phyloP scores from a whole-genome alignment of 2,329 filamentous ascomycete genomes.

The Ophiostoma quercus region DNA sequence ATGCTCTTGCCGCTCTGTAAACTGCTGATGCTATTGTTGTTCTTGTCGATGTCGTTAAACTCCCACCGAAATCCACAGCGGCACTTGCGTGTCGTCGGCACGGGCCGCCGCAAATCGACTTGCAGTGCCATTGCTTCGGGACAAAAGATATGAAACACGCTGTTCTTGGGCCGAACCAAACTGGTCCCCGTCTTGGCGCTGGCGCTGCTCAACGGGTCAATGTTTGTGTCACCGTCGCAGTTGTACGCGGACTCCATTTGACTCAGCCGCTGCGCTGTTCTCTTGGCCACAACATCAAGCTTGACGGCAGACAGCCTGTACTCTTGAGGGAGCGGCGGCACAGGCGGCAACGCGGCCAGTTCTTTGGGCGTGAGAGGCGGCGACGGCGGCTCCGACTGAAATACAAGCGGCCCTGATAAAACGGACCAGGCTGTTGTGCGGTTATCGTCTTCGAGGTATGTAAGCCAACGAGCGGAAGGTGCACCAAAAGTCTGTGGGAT shows the following conservation, averaged over 20 bases:
- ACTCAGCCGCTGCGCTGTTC: not conserved
- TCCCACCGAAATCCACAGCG: slow-evolving; percentile 38
- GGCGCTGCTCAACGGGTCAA: not conserved
- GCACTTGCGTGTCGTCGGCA: slow-evolving; percentile 32
- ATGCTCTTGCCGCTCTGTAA: not conserved
- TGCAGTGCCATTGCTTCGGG: slow-evolving; percentile 39
- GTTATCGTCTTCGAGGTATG: slow-evolving; percentile 26
- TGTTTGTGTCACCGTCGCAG: not conserved
- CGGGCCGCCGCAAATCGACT: slow-evolving; percentile 32
- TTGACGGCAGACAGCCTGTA: not conserved
- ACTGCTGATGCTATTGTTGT: slow-evolving; percentile 3
- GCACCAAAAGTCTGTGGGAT: slow-evolving; percentile 6
- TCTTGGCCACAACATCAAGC: not conserved
- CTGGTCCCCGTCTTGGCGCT: not conserved
- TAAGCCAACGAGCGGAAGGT: slow-evolving; percentile 20
- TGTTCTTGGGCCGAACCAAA: not conserved
- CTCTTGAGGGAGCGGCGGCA: not conserved
- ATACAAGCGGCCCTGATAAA: slow-evolving; percentile 30
- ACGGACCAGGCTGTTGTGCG: slow-evolving; percentile 30
- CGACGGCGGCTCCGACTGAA: slow-evolving; percentile 30
- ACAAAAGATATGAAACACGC: slow-evolving; percentile 39
- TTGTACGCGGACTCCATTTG: not conserved
- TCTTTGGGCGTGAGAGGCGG: slow-evolving; percentile 28
- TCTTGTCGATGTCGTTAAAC: not conserved
- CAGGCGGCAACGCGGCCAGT: not conserved